Evolutionary conservation across 176 grass and related monocot genomes (phyloP).

Genomic region (Avena sativa): DNA sequence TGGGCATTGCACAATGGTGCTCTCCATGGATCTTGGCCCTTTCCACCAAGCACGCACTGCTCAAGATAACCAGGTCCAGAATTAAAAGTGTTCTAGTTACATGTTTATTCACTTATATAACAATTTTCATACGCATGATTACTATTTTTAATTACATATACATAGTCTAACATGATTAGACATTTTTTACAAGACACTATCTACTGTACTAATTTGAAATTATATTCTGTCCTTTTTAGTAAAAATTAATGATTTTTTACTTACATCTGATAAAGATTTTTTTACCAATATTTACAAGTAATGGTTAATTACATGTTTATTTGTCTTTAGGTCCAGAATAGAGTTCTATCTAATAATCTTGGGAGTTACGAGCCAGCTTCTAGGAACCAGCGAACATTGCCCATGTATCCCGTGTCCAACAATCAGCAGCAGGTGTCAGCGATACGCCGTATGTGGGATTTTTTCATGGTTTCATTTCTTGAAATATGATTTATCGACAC

Average conservation of each 20-base stretch:
- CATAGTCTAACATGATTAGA: not conserved
- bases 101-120: not conserved
- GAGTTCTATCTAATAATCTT: slow-evolving; percentile 43
- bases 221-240: not conserved
- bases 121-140: not conserved
- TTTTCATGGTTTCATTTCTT: slow-evolving; percentile 9
- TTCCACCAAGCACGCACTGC: slow-evolving; percentile 57
- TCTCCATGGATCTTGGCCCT: slow-evolving; percentile 78
- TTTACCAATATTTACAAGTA: not conserved
- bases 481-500: not conserved
- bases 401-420: slow-evolving; percentile 49
- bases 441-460: slow-evolving; percentile 54
- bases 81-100: not conserved
- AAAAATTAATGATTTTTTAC: not conserved
- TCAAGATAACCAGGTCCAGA: slow-evolving; percentile 77
- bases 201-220: not conserved
- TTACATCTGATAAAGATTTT: not conserved
- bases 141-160: not conserved
- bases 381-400: slow-evolving; percentile 47
- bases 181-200: slow-evolving; percentile 1
- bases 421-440: slow-evolving; percentile 63
- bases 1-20: slow-evolving; percentile 88
- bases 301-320: not conserved
- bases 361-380: slow-evolving; percentile 51
- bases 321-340: slow-evolving; percentile 56